These are phyloP conservation scores for Ophiocordyceps robertsii DNA, from an alignment of 2,329 filamentous ascomycete species.

Conservation along the genomic window DNA sequence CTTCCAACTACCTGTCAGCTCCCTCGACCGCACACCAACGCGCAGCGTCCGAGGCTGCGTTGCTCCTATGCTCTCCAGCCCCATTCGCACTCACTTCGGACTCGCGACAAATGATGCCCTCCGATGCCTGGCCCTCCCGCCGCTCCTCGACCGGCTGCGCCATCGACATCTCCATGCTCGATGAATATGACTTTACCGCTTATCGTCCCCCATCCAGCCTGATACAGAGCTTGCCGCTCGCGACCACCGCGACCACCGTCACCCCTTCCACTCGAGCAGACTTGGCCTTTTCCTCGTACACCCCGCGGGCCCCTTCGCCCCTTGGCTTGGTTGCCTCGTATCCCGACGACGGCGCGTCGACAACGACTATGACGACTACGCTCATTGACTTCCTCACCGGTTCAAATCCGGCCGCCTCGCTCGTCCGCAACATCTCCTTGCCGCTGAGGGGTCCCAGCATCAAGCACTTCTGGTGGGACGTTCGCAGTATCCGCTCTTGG, in stretches of 20 bases:
- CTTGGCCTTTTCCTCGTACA: neutral
- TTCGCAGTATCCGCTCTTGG: constrained; percentile 79
- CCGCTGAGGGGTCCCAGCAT: constrained; percentile 51
- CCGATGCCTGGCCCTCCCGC: neutral
- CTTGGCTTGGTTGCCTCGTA: constrained; percentile 25
- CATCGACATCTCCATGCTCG: neutral
- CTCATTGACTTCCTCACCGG: constrained; percentile 66
- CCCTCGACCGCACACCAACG: constrained; percentile 8
- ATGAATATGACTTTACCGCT: neutral
- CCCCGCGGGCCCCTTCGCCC: constrained; percentile 19
- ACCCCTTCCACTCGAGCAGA: neutral
- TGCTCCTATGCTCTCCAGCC: constrained; percentile 55
- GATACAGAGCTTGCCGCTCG: neutral
- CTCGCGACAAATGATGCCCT: neutral
- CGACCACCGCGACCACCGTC: too few species aligned
- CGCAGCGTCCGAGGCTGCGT: constrained; percentile 18
- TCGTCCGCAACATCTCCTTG: constrained; percentile 69
- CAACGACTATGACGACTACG: constrained; percentile 37
- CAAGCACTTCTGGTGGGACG: constrained; percentile 92
- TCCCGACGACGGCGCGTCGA: constrained; percentile 22
- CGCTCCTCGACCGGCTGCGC: neutral
- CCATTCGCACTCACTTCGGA: constrained; percentile 25
- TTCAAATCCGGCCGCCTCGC: constrained; percentile 66
- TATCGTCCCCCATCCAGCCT: neutral
- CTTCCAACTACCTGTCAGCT: constrained; percentile 10